Evolutionary conservation across 1,284 basidiomycete genomes (phyloP), one percentile per base, ranked within the genome.

Genomic region (Meripilus lineatus): DNA sequence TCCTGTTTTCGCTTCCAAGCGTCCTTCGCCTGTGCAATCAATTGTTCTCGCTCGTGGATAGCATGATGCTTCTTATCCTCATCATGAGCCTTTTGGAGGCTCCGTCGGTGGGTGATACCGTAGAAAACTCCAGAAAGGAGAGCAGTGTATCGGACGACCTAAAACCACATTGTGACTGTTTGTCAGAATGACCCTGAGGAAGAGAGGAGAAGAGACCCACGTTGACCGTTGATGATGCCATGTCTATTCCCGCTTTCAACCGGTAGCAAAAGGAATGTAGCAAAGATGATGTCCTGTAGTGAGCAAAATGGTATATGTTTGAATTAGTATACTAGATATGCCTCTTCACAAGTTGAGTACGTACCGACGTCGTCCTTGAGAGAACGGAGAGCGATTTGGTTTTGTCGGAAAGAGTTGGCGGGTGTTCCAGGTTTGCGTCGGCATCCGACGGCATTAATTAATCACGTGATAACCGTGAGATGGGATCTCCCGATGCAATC

Each of bases 61-160:
- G 81, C 84, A 59, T 81, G 77, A 50, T 81, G 74, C 51, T 79
- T 69, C 62, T 82, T 84, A 51, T 83, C 75, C 50, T 75, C 71
- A 67, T 96, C 83, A 63, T 89, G 81, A 53, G 80, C 74, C 55
- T 82, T 79, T 71, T 96, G 93, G 55, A 99, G 72, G 62, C 93
- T 89, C 61, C 88, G 81, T 63, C 87, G 85, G 75, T 98, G 95
- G 57, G 84, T 76, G 65, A 96, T 85, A 59, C 96, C 95, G 68
- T 98, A 99, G 64, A 85, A 71, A 58, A 97, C 79, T 63, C 95
- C 95, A 45, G 80, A 77, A 52, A 88, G 71, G 55, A 99, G 82
- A 42, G 95, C 93, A 30, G 93, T 86, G 71, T 97, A 99, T 59
- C 95, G 91, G 60, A 89, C 89, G 64, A 97, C 94, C 95, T 99